phyloP scores from a whole-genome alignment of 2,329 filamentous ascomycete species.

The Colletotrichum lindemuthianum region DNA sequence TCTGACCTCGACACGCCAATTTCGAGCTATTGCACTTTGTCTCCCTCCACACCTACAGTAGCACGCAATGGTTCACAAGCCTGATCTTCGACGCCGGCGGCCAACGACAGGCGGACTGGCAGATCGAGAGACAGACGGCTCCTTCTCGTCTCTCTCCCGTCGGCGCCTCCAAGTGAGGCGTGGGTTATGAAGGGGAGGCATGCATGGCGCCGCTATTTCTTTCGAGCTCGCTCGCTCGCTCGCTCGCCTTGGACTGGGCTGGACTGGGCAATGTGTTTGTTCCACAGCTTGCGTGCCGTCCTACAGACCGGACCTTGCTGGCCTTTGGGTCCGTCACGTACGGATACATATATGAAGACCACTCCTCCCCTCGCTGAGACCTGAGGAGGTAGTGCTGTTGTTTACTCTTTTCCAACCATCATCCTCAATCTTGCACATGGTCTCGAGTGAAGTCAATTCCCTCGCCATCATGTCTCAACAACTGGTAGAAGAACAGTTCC shows the following conservation, averaged over 20 bases:
- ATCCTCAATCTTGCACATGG: background rate
- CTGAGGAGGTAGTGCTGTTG: background rate
- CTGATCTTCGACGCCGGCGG: conserved; percentile 16
- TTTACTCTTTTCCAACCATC: background rate
- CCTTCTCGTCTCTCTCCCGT: background rate
- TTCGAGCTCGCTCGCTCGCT: too few species aligned
- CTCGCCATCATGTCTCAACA: conserved; percentile 21
- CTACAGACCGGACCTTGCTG: too few species aligned
- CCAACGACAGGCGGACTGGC: background rate
- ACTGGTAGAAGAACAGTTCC: conserved; percentile 18
- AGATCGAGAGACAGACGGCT: too few species aligned
- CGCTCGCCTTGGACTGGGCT: background rate
- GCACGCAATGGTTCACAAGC: background rate
- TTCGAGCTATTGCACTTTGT: background rate
- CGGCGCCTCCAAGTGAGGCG: conserved; percentile 5
- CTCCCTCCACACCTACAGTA: background rate
- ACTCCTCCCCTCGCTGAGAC: background rate
- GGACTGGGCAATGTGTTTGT: background rate
- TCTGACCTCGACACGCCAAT: conserved; percentile 33
- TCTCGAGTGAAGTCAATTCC: conserved; percentile 2
- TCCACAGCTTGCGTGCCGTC: too few species aligned
- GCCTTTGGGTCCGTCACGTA: background rate
- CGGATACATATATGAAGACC: conserved; percentile 18
- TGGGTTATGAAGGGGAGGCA: too few species aligned
- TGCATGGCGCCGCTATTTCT: too few species aligned